Percentiles rank a stretch among this genome's conserved stretches.
Conservation (phyloP, 176 grass and related monocot genomes). For the Eragrostis nindensis region DNA sequence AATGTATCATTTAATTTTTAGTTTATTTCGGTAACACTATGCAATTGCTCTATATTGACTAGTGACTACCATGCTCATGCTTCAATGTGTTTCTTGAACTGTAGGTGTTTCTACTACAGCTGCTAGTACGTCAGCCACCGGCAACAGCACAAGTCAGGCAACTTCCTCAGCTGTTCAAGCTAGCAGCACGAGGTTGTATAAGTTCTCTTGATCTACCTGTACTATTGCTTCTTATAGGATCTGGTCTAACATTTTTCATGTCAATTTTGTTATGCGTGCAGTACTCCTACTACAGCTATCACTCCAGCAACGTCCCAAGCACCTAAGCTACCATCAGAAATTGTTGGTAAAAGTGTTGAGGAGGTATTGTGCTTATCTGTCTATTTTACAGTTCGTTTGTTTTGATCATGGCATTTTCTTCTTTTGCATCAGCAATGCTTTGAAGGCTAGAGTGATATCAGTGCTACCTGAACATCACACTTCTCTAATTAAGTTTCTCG, state of each 20-base stretch:
- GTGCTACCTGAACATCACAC: conserved; percentile 13
- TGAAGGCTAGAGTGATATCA: conserved; percentile 11
- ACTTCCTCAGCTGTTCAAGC: conserved; percentile 71
- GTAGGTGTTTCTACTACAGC: conserved; percentile 60
- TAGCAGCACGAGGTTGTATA: conserved; percentile 70
- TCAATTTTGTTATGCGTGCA: conserved; percentile 33
- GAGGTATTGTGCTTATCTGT: conserved; percentile 56
- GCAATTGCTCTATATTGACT: conserved; percentile 7
- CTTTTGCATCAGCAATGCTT: not conserved
- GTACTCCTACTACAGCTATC: conserved; percentile 57
- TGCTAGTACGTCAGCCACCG: conserved; percentile 53
- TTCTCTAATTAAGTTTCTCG: conserved; percentile 13
- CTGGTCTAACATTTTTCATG: conserved; percentile 28
- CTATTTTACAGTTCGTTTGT: not conserved
- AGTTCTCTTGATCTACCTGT: conserved; percentile 36
- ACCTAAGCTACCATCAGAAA: conserved; percentile 91
- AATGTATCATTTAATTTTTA: not conserved
- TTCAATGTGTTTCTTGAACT: conserved; percentile 10
- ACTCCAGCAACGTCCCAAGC: conserved; percentile 57
- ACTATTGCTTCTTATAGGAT: not conserved
- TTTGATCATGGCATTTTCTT: not conserved
- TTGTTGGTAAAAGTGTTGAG: conserved; percentile 91
- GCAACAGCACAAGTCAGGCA: conserved; percentile 58
- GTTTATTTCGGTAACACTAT: not conserved
- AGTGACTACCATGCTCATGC: conserved; percentile 3